Conservation (phyloP, 177 flowering plant genomes). For the Vitis hybrid region DNA sequence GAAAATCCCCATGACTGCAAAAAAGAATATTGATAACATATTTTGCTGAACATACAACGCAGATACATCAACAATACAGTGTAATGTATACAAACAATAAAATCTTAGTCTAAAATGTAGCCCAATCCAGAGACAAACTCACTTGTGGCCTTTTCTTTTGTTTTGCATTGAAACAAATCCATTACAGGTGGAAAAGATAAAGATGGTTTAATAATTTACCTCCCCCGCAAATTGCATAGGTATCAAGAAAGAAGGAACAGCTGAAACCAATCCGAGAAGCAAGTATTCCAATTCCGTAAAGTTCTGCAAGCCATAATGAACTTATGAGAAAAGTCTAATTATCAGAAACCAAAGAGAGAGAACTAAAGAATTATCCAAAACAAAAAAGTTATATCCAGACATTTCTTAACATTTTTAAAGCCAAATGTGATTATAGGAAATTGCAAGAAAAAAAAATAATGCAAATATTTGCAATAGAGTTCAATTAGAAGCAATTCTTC, state of each 20-base stretch:
- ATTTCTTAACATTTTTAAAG: too few relatives aligned
- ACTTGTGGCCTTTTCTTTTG: not conserved
- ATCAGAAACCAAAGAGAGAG: not conserved
- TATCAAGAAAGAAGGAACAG: slow-evolving; percentile 74
- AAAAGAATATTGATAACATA: too few relatives aligned
- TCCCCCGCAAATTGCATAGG: slow-evolving; percentile 70
- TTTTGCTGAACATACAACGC: too few relatives aligned
- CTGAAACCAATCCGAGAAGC: slow-evolving; percentile 73
- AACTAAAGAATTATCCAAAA: too few relatives aligned
- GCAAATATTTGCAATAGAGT: too few relatives aligned
- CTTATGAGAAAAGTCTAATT: not conserved
- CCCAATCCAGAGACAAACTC: not conserved
- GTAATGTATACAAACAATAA: not conserved
- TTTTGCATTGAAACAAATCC: not conserved
- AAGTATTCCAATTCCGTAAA: slow-evolving; percentile 87
- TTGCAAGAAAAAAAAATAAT: too few relatives aligned
- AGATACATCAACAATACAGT: not conserved
- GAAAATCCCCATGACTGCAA: too few relatives aligned
- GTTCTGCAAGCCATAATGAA: slow-evolving; percentile 41
- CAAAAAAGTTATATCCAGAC: too few relatives aligned
- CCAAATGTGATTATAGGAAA: too few relatives aligned
- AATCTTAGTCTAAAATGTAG: too few relatives aligned
- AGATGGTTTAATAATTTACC: slow-evolving; percentile 40
- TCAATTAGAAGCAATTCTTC: too few relatives aligned
- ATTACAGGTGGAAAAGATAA: not conserved